Conservation (phyloP, 2,329 filamentous ascomycete species). For the Fusarium guadeloupense region DNA sequence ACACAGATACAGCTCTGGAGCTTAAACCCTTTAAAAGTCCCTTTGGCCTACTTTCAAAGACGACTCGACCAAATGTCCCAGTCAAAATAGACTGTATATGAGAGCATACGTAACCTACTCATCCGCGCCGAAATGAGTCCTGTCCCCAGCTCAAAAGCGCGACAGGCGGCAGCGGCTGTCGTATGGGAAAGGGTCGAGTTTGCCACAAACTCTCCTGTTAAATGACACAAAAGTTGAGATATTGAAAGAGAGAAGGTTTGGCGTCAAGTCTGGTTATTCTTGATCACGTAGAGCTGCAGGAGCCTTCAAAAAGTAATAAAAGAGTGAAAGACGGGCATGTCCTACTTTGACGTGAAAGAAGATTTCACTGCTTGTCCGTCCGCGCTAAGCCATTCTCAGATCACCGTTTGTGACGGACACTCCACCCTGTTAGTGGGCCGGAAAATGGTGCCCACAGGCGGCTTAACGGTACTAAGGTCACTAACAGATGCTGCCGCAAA, state of each 20-base stretch:
- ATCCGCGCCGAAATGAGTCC: neutral
- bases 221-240: neutral
- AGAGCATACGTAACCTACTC: neutral
- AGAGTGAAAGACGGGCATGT: slow-evolving; percentile 20
- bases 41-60: neutral
- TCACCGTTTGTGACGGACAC: slow-evolving; percentile 9
- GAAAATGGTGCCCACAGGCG: neutral
- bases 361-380: slow-evolving; percentile 22
- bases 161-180: neutral
- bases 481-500: neutral
- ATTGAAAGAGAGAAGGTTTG: neutral
- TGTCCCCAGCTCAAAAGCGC: neutral
- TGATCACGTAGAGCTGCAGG: neutral
- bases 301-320: neutral
- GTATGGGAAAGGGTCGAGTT: neutral
- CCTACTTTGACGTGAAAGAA: slow-evolving; percentile 29
- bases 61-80: neutral
- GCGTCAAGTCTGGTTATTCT: neutral
- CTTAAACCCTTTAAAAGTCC: too few species aligned
- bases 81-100: neutral
- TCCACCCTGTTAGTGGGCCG: neutral
- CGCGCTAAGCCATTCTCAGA: slow-evolving; percentile 14
- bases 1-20: neutral
- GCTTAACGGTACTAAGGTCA: neutral
- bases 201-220: too few species aligned